Conservation (phyloP, 345 rosid genomes). For the Ailanthus altissimus region DNA sequence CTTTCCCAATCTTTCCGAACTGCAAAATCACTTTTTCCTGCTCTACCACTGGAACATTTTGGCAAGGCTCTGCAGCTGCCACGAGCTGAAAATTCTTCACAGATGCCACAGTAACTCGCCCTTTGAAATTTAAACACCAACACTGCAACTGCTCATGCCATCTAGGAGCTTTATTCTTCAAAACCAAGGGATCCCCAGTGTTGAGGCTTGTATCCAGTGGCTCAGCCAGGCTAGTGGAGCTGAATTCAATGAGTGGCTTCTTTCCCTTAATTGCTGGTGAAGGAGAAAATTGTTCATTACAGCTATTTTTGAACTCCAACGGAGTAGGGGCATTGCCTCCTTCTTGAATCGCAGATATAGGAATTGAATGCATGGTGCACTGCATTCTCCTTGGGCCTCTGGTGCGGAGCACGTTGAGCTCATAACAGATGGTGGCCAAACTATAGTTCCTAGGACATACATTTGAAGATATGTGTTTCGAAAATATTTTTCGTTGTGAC, state of each 20-base stretch:
- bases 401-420: constrained; percentile 81
- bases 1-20: constrained; percentile 94
- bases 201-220: constrained; percentile 13
- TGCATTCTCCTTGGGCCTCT: constrained; percentile 95
- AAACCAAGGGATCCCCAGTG: constrained; percentile 45
- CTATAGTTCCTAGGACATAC: constrained; percentile 39
- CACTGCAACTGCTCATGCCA: constrained; percentile 98
- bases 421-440: constrained; percentile 61
- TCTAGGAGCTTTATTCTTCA: constrained; percentile 91
- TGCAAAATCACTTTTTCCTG: constrained; percentile 79
- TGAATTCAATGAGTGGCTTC: constrained; percentile 38
- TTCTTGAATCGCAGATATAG: constrained; percentile 64
- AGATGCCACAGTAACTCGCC: constrained; percentile 90
- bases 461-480: constrained; percentile 48
- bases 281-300: constrained; percentile 25
- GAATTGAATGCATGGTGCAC: constrained; percentile 66
- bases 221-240: constrained; percentile 41
- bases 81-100: constrained; percentile 94
- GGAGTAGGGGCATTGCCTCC: constrained; percentile 64
- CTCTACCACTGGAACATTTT: constrained; percentile 58
- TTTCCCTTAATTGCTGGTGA: constrained; percentile 36
- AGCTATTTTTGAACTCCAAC: constrained; percentile 35
- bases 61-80: constrained; percentile 53
- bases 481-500: constrained; percentile 36
- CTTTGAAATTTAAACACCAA: constrained; percentile 93